Conservation (phyloP, 306 rosid genomes). For the Trifolium dubium region DNA sequence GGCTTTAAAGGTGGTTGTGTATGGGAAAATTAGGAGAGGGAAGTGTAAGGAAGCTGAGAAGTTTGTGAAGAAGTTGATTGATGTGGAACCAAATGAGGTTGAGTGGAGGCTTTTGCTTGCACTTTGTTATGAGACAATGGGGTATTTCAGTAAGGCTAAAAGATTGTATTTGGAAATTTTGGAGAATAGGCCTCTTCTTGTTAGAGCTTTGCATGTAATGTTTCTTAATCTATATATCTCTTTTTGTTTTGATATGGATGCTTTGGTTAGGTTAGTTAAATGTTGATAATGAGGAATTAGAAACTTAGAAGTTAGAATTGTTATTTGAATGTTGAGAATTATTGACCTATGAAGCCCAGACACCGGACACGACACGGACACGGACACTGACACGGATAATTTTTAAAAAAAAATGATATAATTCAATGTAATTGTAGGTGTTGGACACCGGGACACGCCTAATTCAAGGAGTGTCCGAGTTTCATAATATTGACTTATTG, state of each 20-base stretch:
- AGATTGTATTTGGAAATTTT: conserved; percentile 66
- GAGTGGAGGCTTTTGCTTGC: conserved; percentile 93
- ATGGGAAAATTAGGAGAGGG: conserved; percentile 78
- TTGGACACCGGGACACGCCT: too few relatives aligned
- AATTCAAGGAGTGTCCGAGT: too few relatives aligned
- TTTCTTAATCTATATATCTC: conserved; percentile 30
- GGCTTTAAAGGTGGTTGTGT: conserved; percentile 76
- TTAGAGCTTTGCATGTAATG: conserved; percentile 90
- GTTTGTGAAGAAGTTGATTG: conserved; percentile 74
- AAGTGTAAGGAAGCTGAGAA: conserved; percentile 71
- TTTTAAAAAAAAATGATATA: too few relatives aligned
- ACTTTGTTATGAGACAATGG: conserved; percentile 80
- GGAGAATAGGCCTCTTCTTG: conserved; percentile 70
- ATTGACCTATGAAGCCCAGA: too few relatives aligned
- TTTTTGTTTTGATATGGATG: conserved; percentile 22
- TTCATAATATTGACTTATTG: too few relatives aligned
- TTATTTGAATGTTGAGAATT: conserved; percentile 19
- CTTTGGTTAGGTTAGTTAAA: conserved; percentile 30
- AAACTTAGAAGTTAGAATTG: background rate
- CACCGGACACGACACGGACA: too few relatives aligned
- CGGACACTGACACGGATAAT: too few relatives aligned
- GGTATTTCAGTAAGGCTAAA: conserved; percentile 64
- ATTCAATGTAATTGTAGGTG: too few relatives aligned
- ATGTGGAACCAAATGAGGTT: conserved; percentile 69
- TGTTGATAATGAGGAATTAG: background rate